A percentile compares a stretch with the other conserved stretches of the same genome.
phyloP scores from a whole-genome alignment of 805 yeast species.

The Yarrowia porcina region DNA sequence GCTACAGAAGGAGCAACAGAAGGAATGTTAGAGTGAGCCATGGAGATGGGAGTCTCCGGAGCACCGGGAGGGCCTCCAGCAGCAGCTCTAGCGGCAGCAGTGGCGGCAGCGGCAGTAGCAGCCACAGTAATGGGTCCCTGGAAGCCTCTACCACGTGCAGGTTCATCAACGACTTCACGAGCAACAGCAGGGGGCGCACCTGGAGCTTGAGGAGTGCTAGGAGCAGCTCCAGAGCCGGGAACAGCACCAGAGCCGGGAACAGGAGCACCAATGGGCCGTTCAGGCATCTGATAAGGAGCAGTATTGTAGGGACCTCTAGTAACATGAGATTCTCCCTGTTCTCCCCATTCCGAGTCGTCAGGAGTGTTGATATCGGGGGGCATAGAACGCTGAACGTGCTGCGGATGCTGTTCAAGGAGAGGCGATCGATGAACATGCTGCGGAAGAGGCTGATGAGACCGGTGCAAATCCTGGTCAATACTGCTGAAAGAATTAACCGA shows the following conservation, averaged over 20 bases:
- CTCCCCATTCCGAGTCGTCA: conserved; percentile 9
- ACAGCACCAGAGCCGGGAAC: not conserved
- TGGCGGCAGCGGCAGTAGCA: conserved; percentile 8
- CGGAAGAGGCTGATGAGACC: not conserved
- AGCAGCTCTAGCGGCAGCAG: conserved; percentile 19
- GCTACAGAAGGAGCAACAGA: conserved; percentile 10
- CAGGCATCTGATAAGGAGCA: conserved; percentile 2
- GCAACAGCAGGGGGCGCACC: not conserved
- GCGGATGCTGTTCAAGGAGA: too few species aligned
- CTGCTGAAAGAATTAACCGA: not conserved
- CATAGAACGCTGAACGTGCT: not conserved
- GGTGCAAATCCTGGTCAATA: not conserved
- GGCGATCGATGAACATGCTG: too few species aligned
- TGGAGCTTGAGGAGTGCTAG: not conserved
- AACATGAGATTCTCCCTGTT: not conserved
- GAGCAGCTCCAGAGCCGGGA: not conserved
- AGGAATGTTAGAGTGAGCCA: not conserved
- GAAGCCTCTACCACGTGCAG: not conserved
- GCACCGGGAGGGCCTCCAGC: conserved; percentile 11
- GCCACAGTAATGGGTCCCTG: not conserved
- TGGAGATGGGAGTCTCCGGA: conserved; percentile 6
- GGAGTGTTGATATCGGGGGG: conserved; percentile 1
- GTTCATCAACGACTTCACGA: not conserved
- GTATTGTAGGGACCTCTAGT: conserved; percentile 9
- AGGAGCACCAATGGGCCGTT: not conserved